phyloP scores from a whole-genome alignment of 495 filamentous ascomycete genomes.

The Penicillium silybi region DNA sequence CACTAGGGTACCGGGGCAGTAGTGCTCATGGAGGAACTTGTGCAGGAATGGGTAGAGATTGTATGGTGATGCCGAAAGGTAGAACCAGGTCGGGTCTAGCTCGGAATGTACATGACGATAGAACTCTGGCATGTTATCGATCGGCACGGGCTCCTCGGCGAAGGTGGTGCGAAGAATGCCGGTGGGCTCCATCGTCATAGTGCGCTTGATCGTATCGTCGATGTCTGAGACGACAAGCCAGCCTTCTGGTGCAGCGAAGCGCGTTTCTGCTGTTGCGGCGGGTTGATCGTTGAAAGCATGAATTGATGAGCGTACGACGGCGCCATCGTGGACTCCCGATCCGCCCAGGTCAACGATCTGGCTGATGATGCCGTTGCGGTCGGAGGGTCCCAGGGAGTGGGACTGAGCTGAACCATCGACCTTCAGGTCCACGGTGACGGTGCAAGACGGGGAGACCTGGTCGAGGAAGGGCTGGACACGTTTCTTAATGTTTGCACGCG shows the following conservation, averaged over 20 bases:
- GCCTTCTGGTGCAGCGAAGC: slow-evolving; percentile 71
- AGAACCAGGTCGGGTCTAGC: slow-evolving; percentile 75
- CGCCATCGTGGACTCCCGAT: slow-evolving; percentile 27
- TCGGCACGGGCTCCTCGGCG: slow-evolving; percentile 63
- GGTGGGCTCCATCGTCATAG: slow-evolving; percentile 70
- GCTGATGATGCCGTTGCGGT: slow-evolving; percentile 64
- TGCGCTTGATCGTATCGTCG: slow-evolving; percentile 94
- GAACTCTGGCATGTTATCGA: slow-evolving; percentile 78
- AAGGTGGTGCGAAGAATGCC: slow-evolving; percentile 84
- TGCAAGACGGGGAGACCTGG: slow-evolving; percentile 63
- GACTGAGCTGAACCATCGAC: slow-evolving; percentile 34
- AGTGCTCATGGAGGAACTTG: slow-evolving; percentile 61
- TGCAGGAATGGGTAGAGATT: slow-evolving; percentile 90
- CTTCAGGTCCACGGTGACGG: slow-evolving; percentile 55
- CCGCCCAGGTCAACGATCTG: slow-evolving; percentile 46
- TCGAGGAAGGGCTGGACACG: slow-evolving; percentile 75
- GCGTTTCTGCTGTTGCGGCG: slow-evolving; percentile 56
- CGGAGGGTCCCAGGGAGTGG: slow-evolving; percentile 64
- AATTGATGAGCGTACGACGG: slow-evolving; percentile 30
- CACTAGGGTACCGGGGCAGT: slow-evolving; percentile 72
- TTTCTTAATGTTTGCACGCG: slow-evolving; percentile 61
- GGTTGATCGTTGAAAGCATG: slow-evolving; percentile 34
- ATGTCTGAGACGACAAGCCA: slow-evolving; percentile 91
- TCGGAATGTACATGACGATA: slow-evolving; percentile 60
- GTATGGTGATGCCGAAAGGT: slow-evolving; percentile 91